Evolutionary conservation across 2,329 filamentous ascomycete genomes (phyloP).

Genomic region (Fusarium praegraminearum): DNA sequence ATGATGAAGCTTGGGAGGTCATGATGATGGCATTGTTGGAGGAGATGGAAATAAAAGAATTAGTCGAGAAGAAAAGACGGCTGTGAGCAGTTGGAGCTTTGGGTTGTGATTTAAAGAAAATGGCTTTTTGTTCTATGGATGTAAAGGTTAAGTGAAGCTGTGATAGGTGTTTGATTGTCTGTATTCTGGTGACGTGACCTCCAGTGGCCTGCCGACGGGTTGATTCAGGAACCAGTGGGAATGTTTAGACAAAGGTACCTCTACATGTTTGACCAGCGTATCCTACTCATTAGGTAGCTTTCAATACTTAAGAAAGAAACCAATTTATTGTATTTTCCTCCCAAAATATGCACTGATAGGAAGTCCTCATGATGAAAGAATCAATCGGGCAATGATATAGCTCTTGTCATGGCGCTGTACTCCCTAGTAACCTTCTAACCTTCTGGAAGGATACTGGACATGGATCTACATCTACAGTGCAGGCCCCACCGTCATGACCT

Average conservation of each 20-base stretch:
- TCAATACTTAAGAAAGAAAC: neutral
- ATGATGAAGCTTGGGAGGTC: constrained; percentile 40
- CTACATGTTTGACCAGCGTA: neutral
- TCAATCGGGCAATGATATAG: neutral
- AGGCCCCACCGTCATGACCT: constrained; percentile 21
- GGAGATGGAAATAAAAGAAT: neutral
- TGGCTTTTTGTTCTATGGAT: constrained; percentile 5
- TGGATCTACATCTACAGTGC: constrained; percentile 17
- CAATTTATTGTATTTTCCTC: neutral
- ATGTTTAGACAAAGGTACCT: neutral
- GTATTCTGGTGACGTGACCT: constrained; percentile 30
- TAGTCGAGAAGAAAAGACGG: fast-evolving
- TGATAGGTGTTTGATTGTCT: neutral
- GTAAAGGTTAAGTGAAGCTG: constrained; percentile 6
- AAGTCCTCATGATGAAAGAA: neutral
- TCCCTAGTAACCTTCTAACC: constrained; percentile 15
- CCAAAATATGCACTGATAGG: neutral
- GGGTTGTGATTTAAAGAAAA: neutral
- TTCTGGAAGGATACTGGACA: constrained; percentile 34
- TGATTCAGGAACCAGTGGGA: neutral
- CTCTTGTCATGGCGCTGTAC: neutral
- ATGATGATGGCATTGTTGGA: constrained; percentile 47
- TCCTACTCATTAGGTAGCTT: neutral
- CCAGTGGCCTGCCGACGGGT: constrained; percentile 1
- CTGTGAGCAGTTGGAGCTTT: neutral